Evolutionary conservation across 495 filamentous ascomycete species (phyloP).

Genomic region (Aspergillus carlsbadensis): DNA sequence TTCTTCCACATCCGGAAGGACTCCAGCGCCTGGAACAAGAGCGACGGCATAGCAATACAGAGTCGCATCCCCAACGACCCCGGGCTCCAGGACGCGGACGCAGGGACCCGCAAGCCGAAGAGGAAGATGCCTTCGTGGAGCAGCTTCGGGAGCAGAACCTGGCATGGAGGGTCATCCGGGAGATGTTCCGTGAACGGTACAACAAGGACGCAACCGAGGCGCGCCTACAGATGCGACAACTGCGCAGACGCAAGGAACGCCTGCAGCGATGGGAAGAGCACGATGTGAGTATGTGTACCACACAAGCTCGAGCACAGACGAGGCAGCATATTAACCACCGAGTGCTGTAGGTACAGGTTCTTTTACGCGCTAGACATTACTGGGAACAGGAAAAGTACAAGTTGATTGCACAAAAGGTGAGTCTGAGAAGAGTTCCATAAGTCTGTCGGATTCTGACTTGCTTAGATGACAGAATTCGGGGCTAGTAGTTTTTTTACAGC

Average conservation of each 20-base stretch:
- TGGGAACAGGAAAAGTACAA: slow-evolving; percentile 53
- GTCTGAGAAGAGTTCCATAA: neutral
- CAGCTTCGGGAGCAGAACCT: slow-evolving; percentile 65
- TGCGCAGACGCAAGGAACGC: slow-evolving; percentile 60
- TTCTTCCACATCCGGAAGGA: slow-evolving; percentile 42
- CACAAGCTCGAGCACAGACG: neutral
- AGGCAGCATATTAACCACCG: slow-evolving; percentile 10
- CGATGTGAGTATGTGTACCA: slow-evolving; percentile 57
- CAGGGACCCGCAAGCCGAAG: slow-evolving; percentile 54
- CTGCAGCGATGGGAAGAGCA: slow-evolving; percentile 64
- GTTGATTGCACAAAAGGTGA: slow-evolving; percentile 52
- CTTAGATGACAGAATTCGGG: slow-evolving; percentile 41
- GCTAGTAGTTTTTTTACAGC: slow-evolving; percentile 32
- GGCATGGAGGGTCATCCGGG: slow-evolving; percentile 68
- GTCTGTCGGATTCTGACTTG: neutral
- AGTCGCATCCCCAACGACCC: slow-evolving; percentile 28
- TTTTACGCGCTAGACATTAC: slow-evolving; percentile 45
- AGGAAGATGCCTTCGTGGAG: slow-evolving; percentile 65
- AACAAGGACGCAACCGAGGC: slow-evolving; percentile 67
- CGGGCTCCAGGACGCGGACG: slow-evolving; percentile 43
- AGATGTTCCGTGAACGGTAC: slow-evolving; percentile 59
- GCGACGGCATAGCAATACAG: slow-evolving; percentile 27
- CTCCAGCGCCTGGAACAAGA: slow-evolving; percentile 37
- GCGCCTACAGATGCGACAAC: slow-evolving; percentile 71
- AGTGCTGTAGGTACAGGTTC: slow-evolving; percentile 41